Base-by-base conservation (phyloP, 2,329 filamentous ascomycete species). In the Corynespora cassiicola region DNA sequence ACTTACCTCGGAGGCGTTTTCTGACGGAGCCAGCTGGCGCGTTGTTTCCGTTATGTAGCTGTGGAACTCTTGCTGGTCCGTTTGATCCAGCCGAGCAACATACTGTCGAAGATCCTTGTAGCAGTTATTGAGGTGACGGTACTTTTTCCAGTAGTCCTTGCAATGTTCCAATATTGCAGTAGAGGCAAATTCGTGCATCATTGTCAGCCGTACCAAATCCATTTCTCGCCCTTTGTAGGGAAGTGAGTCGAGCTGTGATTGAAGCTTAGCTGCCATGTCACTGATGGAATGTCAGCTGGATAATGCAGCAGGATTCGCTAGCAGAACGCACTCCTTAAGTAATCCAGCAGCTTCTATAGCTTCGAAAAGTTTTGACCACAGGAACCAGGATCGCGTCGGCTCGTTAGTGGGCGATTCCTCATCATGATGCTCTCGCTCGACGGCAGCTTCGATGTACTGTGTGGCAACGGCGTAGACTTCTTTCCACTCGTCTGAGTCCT, bases 31-130 rank as follows among this genome's bases (percentile, higher is more conserved):
- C 10, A 33, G 10, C 10, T 15, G 11, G 15, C 8, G n/a, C 15
- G 32, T 26, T 14, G 35, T 23, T 14, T 50, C 32, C 10, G 34
- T 43, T n/a, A 63, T 50, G 29, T 45, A 28, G 5, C 8, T 15
- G 3, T 47, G 47, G 42, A 65, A 56, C 2, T 45, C 21, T 12
- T 17, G 29, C 27, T 51, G 39, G 11, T 57, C 24, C n/a, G 46
- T 34, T 9, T 31, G 17, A 6, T 34, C 25, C 21, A 63, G 20
- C 16, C 30, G 27, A 27, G 56, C 41, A 2, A 66, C 47, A 27
- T 56, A 55, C 5, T 25, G 52, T 15, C 51, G 47, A 3, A 68
- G 45, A 32, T 68, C 65, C 7, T 45, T 38, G 28, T 61, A 67
- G 40, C 63, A 65, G 14, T 38, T 49, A 4, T 50, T 49, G 8